A percentile compares a stretch with the other conserved stretches of the same genome.
phyloP scores from a whole-genome alignment of 805 yeast species.

The Monosporozyma aerobia region DNA sequence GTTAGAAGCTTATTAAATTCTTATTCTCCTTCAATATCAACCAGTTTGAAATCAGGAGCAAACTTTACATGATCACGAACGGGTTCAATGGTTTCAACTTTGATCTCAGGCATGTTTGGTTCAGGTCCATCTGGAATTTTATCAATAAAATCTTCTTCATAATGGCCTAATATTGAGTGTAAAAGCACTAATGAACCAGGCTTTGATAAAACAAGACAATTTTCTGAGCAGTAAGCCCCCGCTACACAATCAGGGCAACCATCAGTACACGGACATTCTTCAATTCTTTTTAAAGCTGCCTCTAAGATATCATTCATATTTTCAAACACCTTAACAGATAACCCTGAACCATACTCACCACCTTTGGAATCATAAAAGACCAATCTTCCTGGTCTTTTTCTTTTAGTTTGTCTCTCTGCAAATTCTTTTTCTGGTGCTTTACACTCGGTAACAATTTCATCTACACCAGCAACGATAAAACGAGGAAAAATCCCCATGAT shows the following conservation, averaged over 20 bases:
- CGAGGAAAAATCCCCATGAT: slow-evolving; percentile 71
- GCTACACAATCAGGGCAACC: slow-evolving; percentile 79
- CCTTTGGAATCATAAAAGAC: slow-evolving; percentile 80
- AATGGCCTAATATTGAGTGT: slow-evolving; percentile 48
- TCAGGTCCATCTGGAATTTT: slow-evolving; percentile 63
- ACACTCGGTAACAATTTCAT: slow-evolving; percentile 86
- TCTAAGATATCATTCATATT: slow-evolving; percentile 57
- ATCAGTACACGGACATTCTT: slow-evolving; percentile 61
- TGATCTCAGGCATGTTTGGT: slow-evolving; percentile 57
- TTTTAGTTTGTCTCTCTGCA: slow-evolving; percentile 57
- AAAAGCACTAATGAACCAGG: slow-evolving; percentile 71
- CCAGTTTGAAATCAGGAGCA: slow-evolving; percentile 49
- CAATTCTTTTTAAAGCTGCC: slow-evolving; percentile 49
- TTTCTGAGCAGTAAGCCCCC: slow-evolving; percentile 71
- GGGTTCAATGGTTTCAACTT: slow-evolving; percentile 59
- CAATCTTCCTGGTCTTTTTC: slow-evolving; percentile 81
- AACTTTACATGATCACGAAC: slow-evolving; percentile 48
- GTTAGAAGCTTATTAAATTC: not conserved
- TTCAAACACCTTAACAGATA: slow-evolving; percentile 71
- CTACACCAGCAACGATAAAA: slow-evolving; percentile 60
- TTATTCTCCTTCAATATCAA: slow-evolving; percentile 29
- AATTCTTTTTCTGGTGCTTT: slow-evolving; percentile 97
- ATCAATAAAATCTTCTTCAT: slow-evolving; percentile 24
- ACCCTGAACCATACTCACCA: slow-evolving; percentile 70
- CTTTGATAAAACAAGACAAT: slow-evolving; percentile 74